Evolutionary conservation across 2,329 filamentous ascomycete genomes (phyloP), one percentile per base, ranked within the genome.

Genomic region (Cladosporium colombiae): DNA sequence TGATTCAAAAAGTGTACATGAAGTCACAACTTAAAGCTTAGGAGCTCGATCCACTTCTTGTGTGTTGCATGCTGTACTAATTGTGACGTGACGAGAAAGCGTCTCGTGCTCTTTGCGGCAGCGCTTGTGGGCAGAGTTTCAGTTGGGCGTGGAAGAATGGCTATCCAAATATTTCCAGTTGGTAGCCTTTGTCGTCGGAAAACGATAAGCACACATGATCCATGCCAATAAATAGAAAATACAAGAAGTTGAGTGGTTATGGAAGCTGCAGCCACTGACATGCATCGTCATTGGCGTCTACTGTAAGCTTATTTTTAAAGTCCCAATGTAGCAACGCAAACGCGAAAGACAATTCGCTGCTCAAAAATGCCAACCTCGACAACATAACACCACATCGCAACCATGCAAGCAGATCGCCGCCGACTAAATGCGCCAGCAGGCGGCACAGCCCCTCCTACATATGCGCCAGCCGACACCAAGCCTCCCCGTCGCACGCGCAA

Each of bases 371-470:
- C 37, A n/a, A 46, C 40, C 40, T 21, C 3, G 14, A 46, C 40
- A 46, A 46, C 7, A 21, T 11, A 46, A 21, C 40, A 46, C n/a
- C 40, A 46, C 40, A 46, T 46, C 40, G 10, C 52, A 59, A 67
- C 60, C 55, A 75, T 75, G 73, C 73, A 74, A 91, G 83, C 90
- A 65, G 95, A 99, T 78, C 88, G 93, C 78, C 89, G 94, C 80
- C 88, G 95, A 73, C 88, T 97, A 71, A 98, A 98, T 79, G 92
- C 92, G 5, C 95, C 95, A 7, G 83, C 88, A 49, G 91, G 91
- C 62, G 86, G 87, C 31, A 98, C 93, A 10, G 80, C 85, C 37
- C 86, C 92, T 18, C 92, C 93, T 0, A 80, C 92, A 3, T 97
- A 89, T 75, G 85, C 81, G 50, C 78, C 87, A 70, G 79, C 83